Evolutionary conservation across 23 red algal species (phyloP).

Genomic region (Rhodosorus marinus): DNA sequence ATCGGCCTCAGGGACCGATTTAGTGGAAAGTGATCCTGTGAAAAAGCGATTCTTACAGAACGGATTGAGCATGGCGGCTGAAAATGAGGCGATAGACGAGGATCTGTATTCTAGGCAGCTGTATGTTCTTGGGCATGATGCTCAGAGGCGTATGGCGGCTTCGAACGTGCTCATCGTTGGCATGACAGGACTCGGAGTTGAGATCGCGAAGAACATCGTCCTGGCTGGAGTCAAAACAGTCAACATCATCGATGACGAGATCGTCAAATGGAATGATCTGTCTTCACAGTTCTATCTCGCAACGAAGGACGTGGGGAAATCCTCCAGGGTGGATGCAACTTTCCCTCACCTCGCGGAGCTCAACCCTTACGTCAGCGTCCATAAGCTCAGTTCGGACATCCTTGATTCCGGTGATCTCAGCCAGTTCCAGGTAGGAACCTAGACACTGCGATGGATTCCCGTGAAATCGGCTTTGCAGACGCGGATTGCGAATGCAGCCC

Average conservation of each 20-base stretch:
- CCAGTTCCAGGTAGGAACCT: too few species aligned
- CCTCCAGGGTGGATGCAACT: constrained; percentile 18
- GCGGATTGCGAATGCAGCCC: too few species aligned
- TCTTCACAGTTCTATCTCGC: constrained; percentile 83
- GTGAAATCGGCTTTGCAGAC: too few species aligned
- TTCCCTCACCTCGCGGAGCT: constrained; percentile 33
- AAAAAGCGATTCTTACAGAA: too few species aligned
- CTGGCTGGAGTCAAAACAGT: constrained; percentile 78
- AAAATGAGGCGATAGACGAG: constrained; percentile 50
- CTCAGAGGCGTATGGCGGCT: constrained; percentile 60
- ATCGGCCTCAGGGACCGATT: too few species aligned
- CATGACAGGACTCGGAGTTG: constrained; percentile 62
- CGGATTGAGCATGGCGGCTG: background rate
- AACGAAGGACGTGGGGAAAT: constrained; percentile 8
- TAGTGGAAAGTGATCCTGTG: too few species aligned
- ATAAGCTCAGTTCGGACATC: too few species aligned
- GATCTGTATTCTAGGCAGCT: constrained; percentile 93
- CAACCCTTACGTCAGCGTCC: constrained; percentile 73
- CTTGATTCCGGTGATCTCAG: too few species aligned
- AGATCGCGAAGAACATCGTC: constrained; percentile 95
- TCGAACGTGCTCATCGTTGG: constrained; percentile 75
- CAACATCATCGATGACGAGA: constrained; percentile 42
- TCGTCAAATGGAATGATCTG: constrained; percentile 20
- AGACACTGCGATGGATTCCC: too few species aligned
- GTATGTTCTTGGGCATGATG: constrained; percentile 92